Percentiles rank a stretch among this genome's conserved stretches.
Evolutionary conservation across 345 rosid genomes (phyloP).

Genomic region (Lepidium didymum): DNA sequence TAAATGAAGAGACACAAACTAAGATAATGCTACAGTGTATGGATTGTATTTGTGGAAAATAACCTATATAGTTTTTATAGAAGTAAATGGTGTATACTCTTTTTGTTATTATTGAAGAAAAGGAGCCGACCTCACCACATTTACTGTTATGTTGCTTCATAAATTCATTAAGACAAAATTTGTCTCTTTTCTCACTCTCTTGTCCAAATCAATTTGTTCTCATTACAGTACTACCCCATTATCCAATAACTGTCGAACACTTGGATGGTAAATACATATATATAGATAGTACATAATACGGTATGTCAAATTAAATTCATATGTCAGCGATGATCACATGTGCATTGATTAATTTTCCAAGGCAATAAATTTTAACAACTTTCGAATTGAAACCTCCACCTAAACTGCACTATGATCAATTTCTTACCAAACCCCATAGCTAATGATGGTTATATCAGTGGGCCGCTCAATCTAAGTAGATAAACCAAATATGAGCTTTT

Average conservation of each 20-base stretch:
- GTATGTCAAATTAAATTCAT: constrained; percentile 17
- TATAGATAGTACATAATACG: constrained; percentile 3
- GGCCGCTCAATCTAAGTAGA: not conserved
- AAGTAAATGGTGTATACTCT: not conserved
- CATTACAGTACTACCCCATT: not conserved
- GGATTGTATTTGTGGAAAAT: not conserved
- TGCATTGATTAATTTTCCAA: not conserved
- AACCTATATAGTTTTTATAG: not conserved
- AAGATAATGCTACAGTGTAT: not conserved
- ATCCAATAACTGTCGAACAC: constrained; percentile 1
- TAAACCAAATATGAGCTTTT: too few species aligned
- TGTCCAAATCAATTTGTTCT: constrained; percentile 15
- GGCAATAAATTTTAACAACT: not conserved
- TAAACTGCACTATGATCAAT: not conserved
- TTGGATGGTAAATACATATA: not conserved
- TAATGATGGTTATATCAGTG: not conserved
- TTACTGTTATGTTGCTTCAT: constrained; percentile 22
- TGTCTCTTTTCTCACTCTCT: constrained; percentile 5
- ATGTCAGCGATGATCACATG: constrained; percentile 24
- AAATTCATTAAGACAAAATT: constrained; percentile 13
- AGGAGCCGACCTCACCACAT: constrained; percentile 2
- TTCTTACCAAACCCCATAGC: not conserved
- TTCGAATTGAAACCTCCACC: not conserved
- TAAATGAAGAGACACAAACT: not conserved
- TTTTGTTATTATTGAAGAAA: not conserved